phyloP scores from a whole-genome alignment of 495 filamentous ascomycete genomes.

The Daldinia bambusicola region DNA sequence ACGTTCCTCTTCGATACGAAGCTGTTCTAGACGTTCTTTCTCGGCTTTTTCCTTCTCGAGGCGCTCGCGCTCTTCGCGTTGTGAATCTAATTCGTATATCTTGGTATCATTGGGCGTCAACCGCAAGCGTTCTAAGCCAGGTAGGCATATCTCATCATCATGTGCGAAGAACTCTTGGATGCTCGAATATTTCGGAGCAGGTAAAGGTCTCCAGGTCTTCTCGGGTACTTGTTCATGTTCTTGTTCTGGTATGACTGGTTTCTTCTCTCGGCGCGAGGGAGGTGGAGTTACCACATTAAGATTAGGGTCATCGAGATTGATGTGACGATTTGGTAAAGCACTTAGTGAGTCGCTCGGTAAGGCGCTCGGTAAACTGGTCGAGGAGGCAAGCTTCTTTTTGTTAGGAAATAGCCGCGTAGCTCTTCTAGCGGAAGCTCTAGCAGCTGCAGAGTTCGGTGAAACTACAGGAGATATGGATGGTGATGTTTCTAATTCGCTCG shows the following conservation, averaged over 20 bases:
- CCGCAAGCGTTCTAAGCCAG: conserved; percentile 33
- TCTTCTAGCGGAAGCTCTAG: conserved; percentile 27
- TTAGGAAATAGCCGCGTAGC: conserved; percentile 24
- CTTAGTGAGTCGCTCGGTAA: neutral
- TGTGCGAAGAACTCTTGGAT: conserved; percentile 44
- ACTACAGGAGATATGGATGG: conserved; percentile 24
- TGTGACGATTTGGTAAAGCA: conserved; percentile 2
- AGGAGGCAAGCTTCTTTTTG: conserved; percentile 5
- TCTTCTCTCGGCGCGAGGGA: conserved; percentile 19
- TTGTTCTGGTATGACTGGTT: neutral
- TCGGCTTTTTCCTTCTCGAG: conserved; percentile 34
- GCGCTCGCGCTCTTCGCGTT: conserved; percentile 42
- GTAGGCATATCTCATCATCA: conserved; percentile 39
- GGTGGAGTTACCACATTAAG: conserved; percentile 16
- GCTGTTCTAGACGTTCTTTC: conserved; percentile 25
- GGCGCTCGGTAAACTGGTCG: too few relatives aligned
- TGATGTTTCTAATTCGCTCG: conserved; percentile 12
- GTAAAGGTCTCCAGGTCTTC: conserved; percentile 13
- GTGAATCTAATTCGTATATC: conserved; percentile 34
- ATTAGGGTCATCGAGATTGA: too few relatives aligned
- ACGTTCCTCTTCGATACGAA: conserved; percentile 34
- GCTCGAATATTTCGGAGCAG: conserved; percentile 30
- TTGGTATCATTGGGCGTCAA: conserved; percentile 32
- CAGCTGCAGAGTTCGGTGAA: conserved; percentile 28
- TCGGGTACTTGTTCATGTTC: conserved; percentile 5